Evolutionary conservation across 495 filamentous ascomycete genomes (phyloP), one percentile per base, ranked within the genome.

Genomic region (Eremomyces bilateralis): DNA sequence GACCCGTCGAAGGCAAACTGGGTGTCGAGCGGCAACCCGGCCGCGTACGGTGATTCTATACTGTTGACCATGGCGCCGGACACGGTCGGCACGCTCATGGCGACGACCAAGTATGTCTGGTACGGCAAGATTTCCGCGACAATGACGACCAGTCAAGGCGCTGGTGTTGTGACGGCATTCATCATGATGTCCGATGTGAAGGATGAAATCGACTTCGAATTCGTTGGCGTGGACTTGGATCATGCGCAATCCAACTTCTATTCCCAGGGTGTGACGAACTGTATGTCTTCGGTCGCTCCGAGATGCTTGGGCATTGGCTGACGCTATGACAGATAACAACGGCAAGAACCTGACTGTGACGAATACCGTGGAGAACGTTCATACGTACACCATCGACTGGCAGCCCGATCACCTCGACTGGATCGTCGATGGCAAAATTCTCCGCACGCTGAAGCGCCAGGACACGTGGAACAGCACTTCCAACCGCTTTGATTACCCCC

Each of bases 161-260:
- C 58, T 20, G 88, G 88, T 60, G 88, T 95, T 21, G 81, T 97
- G 3, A 82, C 83, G 15, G 88, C 84, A 11, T 97, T 97, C 53
- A 95, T 97, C 52, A 60, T 95, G 43, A 65, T 94, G 45, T 76
- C 73, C 21, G 88, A 95, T 51, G 77, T 88, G 46, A 91, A 93
- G 60, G 88, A 97, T 48, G 88, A 97, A 53, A 91, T 97, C 48
- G 88, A 97, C 54, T 94, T 78, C 50, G 88, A 97, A 58, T 97
- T 71, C 50, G 69, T 97, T 36, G 88, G 88, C 37, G 64, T 66
- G 31, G 78, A 94, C 43, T 54, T 93, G 48, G 47, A 61, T 15
- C 64, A 63, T 33, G 77, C 75, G 15, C 83, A 97, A 62, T 82
- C 80, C 47, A 97, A 97, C 61, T 97, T 67, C 63, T 97, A 95